Percentiles rank a stretch among this genome's conserved stretches.
phyloP scores from a whole-genome alignment of 2,329 filamentous ascomycete species.

The Colletotrichum aenigma region DNA sequence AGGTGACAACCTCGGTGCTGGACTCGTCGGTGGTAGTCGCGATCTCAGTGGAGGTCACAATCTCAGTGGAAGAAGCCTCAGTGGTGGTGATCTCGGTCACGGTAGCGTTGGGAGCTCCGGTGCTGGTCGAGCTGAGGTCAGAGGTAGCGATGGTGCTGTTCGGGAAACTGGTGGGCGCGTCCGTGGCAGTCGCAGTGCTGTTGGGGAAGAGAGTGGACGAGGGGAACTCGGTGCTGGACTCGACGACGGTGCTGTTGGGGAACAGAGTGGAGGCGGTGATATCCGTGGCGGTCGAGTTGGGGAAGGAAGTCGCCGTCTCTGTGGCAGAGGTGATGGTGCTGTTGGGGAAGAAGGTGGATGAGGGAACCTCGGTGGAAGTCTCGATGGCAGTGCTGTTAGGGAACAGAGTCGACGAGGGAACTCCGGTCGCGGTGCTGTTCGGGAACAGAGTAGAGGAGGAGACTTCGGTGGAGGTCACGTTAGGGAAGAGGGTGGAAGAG shows the following conservation, averaged over 20 bases:
- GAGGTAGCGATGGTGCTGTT: not conserved
- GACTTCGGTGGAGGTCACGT: not conserved
- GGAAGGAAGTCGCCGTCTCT: not conserved
- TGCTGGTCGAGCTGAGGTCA: not conserved
- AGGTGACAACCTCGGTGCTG: not conserved
- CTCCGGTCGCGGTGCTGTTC: not conserved
- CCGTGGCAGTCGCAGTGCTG: not conserved
- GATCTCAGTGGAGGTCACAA: not conserved
- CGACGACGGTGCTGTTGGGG: not conserved
- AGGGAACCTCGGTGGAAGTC: not conserved
- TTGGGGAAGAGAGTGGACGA: not conserved
- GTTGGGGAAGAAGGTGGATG: conserved; percentile 3
- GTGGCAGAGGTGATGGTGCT: not conserved
- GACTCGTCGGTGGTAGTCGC: not conserved
- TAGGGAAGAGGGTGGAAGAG: not conserved
- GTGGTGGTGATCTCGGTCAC: not conserved
- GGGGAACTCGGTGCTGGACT: not conserved
- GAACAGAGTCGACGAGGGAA: not conserved
- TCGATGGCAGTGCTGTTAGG: not conserved
- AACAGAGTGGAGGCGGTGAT: not conserved
- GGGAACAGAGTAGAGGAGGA: not conserved
- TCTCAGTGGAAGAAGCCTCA: not conserved
- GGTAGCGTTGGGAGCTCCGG: not conserved
- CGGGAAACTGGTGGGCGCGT: not conserved
- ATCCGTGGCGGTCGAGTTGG: not conserved